A percentile compares a stretch with the other conserved stretches of the same genome.
Evolutionary conservation across 495 filamentous ascomycete genomes (phyloP).

Genomic region (Aspergillus indologenus): DNA sequence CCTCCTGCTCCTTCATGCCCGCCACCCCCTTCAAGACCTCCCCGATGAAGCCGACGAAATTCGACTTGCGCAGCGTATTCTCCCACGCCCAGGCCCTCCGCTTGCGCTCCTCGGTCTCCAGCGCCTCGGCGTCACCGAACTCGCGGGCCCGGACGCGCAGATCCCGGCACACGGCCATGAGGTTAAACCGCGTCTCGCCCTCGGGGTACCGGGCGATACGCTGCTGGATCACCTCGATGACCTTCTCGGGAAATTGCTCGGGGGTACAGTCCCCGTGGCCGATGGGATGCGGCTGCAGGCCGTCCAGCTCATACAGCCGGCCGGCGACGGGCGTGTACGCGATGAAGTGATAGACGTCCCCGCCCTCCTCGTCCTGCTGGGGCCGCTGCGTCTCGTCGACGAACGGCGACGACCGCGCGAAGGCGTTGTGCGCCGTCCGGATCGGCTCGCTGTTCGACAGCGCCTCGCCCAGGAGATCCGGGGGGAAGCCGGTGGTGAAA

Average conservation of each 20-base stretch:
- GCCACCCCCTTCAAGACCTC: constrained; percentile 88
- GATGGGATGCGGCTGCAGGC: constrained; percentile 88
- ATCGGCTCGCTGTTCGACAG: constrained; percentile 75
- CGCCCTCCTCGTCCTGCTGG: constrained; percentile 51
- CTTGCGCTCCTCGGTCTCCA: constrained; percentile 81
- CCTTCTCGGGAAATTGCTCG: constrained; percentile 71
- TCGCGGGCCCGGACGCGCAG: constrained; percentile 70
- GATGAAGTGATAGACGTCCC: constrained; percentile 95
- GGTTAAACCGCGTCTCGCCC: constrained; percentile 89
- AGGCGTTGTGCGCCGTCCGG: constrained; percentile 88
- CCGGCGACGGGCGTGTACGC: constrained; percentile 83
- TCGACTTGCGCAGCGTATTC: constrained; percentile 88
- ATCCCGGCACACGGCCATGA: constrained; percentile 89
- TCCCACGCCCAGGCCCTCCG: constrained; percentile 88
- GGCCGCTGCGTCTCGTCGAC: constrained; percentile 76
- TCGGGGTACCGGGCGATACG: constrained; percentile 82
- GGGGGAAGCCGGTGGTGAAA: constrained; percentile 83
- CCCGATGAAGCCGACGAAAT: constrained; percentile 93
- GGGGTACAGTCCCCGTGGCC: constrained; percentile 71
- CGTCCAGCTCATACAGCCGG: constrained; percentile 89
- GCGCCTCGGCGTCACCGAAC: constrained; percentile 74
- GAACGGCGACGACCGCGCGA: constrained; percentile 84
- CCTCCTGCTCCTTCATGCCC: constrained; percentile 61
- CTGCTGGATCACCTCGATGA: constrained; percentile 81
- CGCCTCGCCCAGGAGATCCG: constrained; percentile 69